phyloP scores from a whole-genome alignment of 305 asterid species.

The Fraxinus latifolia region DNA sequence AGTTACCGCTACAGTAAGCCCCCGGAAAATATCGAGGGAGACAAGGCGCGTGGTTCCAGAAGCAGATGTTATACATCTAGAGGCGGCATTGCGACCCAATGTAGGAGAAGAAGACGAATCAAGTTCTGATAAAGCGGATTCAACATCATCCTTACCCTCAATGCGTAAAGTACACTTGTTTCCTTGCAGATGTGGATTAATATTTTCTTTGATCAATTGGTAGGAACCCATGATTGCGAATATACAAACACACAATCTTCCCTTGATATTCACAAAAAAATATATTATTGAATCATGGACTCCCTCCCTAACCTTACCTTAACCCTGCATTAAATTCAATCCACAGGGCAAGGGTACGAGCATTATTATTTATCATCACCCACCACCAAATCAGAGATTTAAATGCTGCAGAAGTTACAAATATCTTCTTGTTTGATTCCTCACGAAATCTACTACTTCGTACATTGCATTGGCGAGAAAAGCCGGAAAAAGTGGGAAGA shows the following conservation, averaged over 20 bases:
- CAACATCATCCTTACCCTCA: constrained; percentile 12
- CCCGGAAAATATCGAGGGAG: constrained; percentile 65
- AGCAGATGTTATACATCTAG: neutral
- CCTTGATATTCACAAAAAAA: neutral
- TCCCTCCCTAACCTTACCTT: neutral
- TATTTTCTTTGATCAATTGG: constrained; percentile 20
- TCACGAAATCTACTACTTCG: neutral
- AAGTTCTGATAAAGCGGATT: constrained; percentile 27
- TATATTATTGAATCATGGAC: neutral
- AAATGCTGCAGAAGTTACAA: neutral
- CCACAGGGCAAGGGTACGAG: neutral
- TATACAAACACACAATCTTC: neutral
- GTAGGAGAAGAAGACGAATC: constrained; percentile 26
- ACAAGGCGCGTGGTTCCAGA: constrained; percentile 41
- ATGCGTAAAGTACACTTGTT: neutral
- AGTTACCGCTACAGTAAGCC: constrained; percentile 58
- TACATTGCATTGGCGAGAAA: neutral
- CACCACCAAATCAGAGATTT: neutral
- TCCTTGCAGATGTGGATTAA: constrained; percentile 22
- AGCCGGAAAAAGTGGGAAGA: neutral
- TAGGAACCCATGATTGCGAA: constrained; percentile 18
- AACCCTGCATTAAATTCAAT: neutral
- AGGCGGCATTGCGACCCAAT: constrained; percentile 6
- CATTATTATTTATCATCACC: neutral
- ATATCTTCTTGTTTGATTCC: neutral